These are phyloP conservation scores for Echeveria elegans DNA, from an alignment of 164 flowering plant species.

Conservation along the genomic window DNA sequence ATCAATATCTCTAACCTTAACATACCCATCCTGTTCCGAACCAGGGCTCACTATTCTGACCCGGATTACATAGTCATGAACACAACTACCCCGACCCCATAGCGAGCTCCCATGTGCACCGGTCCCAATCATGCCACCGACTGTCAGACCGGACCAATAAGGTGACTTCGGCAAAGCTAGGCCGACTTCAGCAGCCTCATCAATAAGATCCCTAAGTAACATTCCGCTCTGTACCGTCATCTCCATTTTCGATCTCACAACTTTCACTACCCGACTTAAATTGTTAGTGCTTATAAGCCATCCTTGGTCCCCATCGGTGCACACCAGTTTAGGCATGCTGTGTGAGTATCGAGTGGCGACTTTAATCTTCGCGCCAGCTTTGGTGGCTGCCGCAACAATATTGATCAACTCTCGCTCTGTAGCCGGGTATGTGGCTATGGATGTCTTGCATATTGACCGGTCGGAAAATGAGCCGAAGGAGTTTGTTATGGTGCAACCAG, in stretches of 20 bases:
- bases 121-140: constrained; percentile 57
- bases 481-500: constrained; percentile 60
- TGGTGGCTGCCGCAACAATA: constrained; percentile 40
- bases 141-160: constrained; percentile 74
- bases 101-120: constrained; percentile 80
- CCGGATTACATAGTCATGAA: constrained; percentile 53
- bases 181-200: constrained; percentile 40
- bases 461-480: constrained; percentile 65
- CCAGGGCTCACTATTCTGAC: no score
- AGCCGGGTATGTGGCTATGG: constrained; percentile 37
- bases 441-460: constrained; percentile 37
- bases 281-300: constrained; percentile 51
- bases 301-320: constrained; percentile 47
- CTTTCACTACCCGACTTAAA: constrained; percentile 24
- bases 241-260: constrained; percentile 23
- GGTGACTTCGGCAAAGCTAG: constrained; percentile 60
- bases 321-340: constrained; percentile 58
- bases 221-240: constrained; percentile 55
- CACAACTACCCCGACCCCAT: constrained; percentile 57
- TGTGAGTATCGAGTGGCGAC: constrained; percentile 47
- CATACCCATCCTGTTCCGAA: constrained; percentile 38
- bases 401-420: constrained; percentile 45
- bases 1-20: constrained; percentile 27
- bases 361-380: constrained; percentile 35
- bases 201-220: constrained; percentile 40